A percentile compares a stretch with the other conserved stretches of the same genome.
phyloP scores from a whole-genome alignment of 2,329 filamentous ascomycete species.

The Purpureocillium takamizusanense region DNA sequence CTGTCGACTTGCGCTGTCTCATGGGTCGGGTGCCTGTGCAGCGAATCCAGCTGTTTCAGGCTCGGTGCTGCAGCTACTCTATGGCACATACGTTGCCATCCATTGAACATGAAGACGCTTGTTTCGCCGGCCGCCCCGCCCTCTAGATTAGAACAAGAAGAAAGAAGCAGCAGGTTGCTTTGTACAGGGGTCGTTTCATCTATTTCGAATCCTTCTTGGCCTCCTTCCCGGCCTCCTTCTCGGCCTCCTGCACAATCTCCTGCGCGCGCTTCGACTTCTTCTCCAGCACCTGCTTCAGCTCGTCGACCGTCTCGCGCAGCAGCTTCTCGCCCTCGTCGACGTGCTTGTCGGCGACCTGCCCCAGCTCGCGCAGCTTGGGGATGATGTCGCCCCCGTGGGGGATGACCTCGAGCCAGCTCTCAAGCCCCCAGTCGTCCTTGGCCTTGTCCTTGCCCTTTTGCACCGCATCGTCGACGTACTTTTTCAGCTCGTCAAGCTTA shows the following conservation, averaged over 20 bases:
- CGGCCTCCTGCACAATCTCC: slow-evolving; percentile 47
- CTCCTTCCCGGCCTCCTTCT: slow-evolving; percentile 33
- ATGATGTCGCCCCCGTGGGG: slow-evolving; percentile 56
- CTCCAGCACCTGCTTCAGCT: slow-evolving; percentile 56
- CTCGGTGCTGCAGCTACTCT: too few relatives aligned
- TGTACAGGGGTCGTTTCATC: too few relatives aligned
- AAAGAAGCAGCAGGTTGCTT: too few relatives aligned
- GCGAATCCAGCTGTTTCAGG: too few relatives aligned
- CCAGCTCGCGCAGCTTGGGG: slow-evolving; percentile 55
- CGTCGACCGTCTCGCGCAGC: slow-evolving; percentile 58
- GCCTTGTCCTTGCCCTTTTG: slow-evolving; percentile 37
- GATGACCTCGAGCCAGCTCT: slow-evolving; percentile 57
- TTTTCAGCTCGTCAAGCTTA: slow-evolving; percentile 27
- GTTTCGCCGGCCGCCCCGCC: too few relatives aligned
- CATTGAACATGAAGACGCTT: too few relatives aligned
- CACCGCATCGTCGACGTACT: slow-evolving; percentile 21
- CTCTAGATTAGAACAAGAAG: too few relatives aligned
- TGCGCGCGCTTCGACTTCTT: slow-evolving; percentile 48
- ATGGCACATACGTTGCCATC: too few relatives aligned
- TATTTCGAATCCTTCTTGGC: neutral
- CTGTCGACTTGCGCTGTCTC: too few relatives aligned
- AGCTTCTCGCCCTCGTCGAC: slow-evolving; percentile 61
- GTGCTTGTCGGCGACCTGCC: slow-evolving; percentile 57
- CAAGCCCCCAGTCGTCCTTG: slow-evolving; percentile 33
- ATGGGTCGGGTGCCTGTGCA: too few relatives aligned